Percentiles rank a stretch among this genome's conserved stretches.
phyloP scores from a whole-genome alignment of 148 eudicot species.

The Rheum nobile region DNA sequence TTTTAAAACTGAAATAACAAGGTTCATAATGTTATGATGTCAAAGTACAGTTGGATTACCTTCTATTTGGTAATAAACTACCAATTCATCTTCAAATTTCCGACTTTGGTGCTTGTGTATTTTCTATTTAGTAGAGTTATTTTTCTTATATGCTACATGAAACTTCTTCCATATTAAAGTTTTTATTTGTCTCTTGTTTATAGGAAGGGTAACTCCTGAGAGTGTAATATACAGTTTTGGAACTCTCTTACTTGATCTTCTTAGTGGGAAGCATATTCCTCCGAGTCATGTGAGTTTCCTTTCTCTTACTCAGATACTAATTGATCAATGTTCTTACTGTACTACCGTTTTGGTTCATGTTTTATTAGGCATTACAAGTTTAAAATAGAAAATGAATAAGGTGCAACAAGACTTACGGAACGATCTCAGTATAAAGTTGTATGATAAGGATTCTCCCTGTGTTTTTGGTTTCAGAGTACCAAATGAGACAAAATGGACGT shows the following conservation, averaged over 20 bases:
- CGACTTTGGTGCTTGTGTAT: background rate
- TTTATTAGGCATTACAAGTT: background rate
- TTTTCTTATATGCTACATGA: background rate
- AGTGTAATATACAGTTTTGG: constrained; percentile 96
- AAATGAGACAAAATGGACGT: background rate
- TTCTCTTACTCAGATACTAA: background rate
- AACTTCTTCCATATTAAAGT: background rate
- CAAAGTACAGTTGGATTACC: background rate
- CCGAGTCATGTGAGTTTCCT: constrained; percentile 41
- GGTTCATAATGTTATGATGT: background rate
- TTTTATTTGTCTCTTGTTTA: constrained; percentile 1
- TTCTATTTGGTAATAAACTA: background rate
- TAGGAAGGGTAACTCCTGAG: constrained; percentile 92
- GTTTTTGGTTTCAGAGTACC: background rate
- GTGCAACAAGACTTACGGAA: background rate
- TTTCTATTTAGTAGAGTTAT: background rate
- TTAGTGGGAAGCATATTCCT: constrained; percentile 94
- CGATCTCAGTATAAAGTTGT: background rate
- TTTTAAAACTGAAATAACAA: background rate
- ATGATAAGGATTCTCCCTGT: background rate
- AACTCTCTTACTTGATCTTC: constrained; percentile 85
- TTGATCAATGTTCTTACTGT: background rate
- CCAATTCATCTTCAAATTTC: background rate
- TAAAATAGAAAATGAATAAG: background rate
- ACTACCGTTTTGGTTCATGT: background rate